Base-by-base conservation (phyloP, 169 alveolate species). In the Plasmodium gaboni region DNA sequence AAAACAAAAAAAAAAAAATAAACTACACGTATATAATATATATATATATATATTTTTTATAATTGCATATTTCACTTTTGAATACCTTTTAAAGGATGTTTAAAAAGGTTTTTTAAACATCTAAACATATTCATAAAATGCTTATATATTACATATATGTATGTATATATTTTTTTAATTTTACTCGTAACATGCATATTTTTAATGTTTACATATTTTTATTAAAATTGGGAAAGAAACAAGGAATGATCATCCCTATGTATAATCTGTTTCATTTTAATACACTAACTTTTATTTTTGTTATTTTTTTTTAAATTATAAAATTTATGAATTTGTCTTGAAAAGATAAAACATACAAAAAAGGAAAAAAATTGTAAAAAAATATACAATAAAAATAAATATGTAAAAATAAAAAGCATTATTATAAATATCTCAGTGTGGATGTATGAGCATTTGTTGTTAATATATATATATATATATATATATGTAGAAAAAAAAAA, bases 321-420 rank as follows among this genome's bases (percentile, higher is more conserved):
- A 12, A 32, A 42, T 48, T 64, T 26, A 42, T 72, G 19, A 73
- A 28, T 28, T 38, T 59, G 71, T 73, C 55, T 73, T 73, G 71
- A 59, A 73, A 73, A 73, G 48, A 9, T 44, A 9, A 73, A 28
- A 73, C 87, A 73, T 73, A 73, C 87, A 73, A 73, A 73, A 73
- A 42, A 73, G 87, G 60, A n/a, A 61, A 53, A 46, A 46, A 46
- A 44, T 44, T 13, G 28, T n/a, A 68, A 46, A 46, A 46, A 46
- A 44, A 46, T 17, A 44, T 15, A 46, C 13, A 64, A 64, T 28
- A 64, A 38, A 64, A 64, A 64, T 15, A 60, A 3, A 60, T 6
- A 38, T 1, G 12, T n/a, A 15, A 3, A 15, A 60, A 15, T 19
- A 24, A 60, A 60, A 10, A 19, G 26, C 48, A 60, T 15, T n/a